Evolutionary conservation across 768 basidiomycete genomes (phyloP), one percentile per base, ranked within the genome.

Genomic region (Chalciporus chontae): DNA sequence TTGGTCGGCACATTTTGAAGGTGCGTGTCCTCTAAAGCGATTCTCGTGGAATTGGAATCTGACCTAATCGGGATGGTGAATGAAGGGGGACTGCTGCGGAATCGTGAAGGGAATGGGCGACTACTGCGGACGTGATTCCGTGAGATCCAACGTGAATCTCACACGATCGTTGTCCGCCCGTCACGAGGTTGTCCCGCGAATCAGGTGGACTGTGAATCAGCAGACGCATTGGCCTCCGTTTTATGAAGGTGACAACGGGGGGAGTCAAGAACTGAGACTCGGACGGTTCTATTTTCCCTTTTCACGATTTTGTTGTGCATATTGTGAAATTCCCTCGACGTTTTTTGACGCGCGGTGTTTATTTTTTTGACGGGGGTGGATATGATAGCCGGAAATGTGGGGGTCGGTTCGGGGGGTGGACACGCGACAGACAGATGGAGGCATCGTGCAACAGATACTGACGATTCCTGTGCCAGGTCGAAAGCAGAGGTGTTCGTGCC

Each of bases 401-500:
- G 8, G 57, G 70, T 61, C 36, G 57, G 63, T 34, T 58, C 66
- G 38, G 68, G 71, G 11, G n/a, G 38, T 3, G 21, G 15, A 40
- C 53, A 56, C 43, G 58, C 48, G 57, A 55, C 19, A 8, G 0
- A 18, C 26, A 50, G 58, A 55, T 53, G 59, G 43, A 52, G 32
- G 2, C 26, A 43, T 37, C 41, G 37, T 47, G 54, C 1, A 8
- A 32, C 13, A 37, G 50, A 55, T 13, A 51, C 57, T 65, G 37
- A 65, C 45, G 29, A 40, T 47, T 27, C 31, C 29, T 54, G 48
- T 31, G 27, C 44, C 72, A 90, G 87, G 66, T 73, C 78, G 1
- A 71, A 77, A 14, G 91, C 90, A 15, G 92, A 95, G 66, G 94
- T 96, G 21, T 95, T 94, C 69, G 74, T 82, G 53, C 91, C 94